Base-by-base conservation (phyloP, 345 rosid genomes). In the Melaleuca quinquenervia region DNA sequence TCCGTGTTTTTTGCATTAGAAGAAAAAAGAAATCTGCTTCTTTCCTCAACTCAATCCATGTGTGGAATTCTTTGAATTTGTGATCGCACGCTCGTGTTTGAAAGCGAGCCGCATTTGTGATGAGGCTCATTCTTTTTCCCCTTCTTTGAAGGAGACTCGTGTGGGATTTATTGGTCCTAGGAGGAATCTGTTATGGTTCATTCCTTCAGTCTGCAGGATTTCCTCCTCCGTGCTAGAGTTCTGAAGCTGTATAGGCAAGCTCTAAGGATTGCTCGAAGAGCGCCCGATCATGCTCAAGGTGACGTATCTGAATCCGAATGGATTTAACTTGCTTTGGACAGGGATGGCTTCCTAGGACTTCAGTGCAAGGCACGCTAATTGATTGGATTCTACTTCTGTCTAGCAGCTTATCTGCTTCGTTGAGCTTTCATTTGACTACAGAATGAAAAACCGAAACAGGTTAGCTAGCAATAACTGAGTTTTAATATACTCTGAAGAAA, bases 191-290 rank as follows among this genome's bases (percentile, higher is more conserved):
- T 56, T 15, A 94, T 95, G 96, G 91, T 87, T 89, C 88, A 83
- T 50, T 80, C 94, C 87, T 87, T 93, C 36, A 92, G 93, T 87
- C 84, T 96, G 80, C 98, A 94, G 94, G 95, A 92, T 89, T 97
- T 96, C 85, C 92, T 97, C 88, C 89, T 95, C 58, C 92, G 98
- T 8, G 98, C 98, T 85, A 92, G 96, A 86, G 98, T 93, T 83
- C 91, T 97, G 87, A 95, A 94, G 91, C 91, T 97, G 8, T 97
- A 97, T 87, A 89, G 98, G 85, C 96, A 93, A 89, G 96, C 97
- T 3, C 90, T 97, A 27, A 91, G 96, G 90, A 92, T 88, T 87
- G 90, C 97, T 44, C 90, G 89, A 41, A 90, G 94, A 92, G 96
- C 99, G 87, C 98, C 98, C 84, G 82, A 56, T 48, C 88, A 90